Evolutionary conservation across 2,329 filamentous ascomycete species (phyloP).

Genomic region (Chrysoporthe cubensis): DNA sequence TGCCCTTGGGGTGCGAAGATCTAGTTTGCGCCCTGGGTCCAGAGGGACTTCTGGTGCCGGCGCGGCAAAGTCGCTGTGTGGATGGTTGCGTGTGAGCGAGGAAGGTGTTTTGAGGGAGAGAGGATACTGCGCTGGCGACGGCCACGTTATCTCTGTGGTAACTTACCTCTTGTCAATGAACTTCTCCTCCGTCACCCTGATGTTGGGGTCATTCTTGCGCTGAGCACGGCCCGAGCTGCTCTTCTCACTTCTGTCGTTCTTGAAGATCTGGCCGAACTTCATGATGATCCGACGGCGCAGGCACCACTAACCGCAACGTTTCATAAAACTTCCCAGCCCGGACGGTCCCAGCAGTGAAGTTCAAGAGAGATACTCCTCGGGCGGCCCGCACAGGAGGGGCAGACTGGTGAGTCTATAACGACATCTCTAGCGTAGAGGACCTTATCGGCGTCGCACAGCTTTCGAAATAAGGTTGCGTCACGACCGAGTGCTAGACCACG

Average conservation of each 20-base stretch:
- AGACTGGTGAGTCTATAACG: not conserved
- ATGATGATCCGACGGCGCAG: not conserved
- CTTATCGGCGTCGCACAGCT: not conserved
- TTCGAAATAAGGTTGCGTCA: not conserved
- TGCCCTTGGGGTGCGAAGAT: not conserved
- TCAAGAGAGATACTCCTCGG: no score
- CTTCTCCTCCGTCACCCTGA: not conserved
- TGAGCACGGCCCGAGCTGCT: not conserved
- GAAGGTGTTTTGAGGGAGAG: not conserved
- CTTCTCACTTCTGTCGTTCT: slow-evolving; percentile 5
- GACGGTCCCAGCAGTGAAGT: not conserved
- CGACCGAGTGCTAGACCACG: not conserved
- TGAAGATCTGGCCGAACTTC: slow-evolving; percentile 12
- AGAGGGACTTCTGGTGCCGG: slow-evolving; percentile 1
- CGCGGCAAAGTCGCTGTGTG: not conserved
- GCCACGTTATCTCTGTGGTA: no score
- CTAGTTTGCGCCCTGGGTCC: not conserved
- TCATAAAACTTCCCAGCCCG: not conserved
- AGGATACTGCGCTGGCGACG: no score
- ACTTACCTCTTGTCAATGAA: not conserved
- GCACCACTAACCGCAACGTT: not conserved
- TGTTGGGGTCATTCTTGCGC: not conserved
- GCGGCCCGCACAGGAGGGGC: not conserved
- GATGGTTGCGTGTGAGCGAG: not conserved
- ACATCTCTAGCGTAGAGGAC: not conserved